phyloP scores from a whole-genome alignment of 169 alveolate species.

The Plasmodium falciparum region DNA sequence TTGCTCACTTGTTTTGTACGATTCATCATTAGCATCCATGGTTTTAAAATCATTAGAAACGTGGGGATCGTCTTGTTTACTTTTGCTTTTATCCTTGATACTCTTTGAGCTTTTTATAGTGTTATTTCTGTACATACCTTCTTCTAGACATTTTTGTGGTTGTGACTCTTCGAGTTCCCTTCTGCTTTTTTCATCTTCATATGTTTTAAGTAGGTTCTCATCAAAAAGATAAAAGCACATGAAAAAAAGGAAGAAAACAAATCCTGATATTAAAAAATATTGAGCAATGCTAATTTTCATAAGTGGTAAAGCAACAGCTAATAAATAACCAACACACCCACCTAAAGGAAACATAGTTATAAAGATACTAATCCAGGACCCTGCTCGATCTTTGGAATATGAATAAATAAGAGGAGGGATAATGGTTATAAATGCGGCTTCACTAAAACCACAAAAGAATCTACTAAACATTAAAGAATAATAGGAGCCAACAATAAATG shows the following conservation, averaged over 20 bases:
- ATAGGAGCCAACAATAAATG: slow-evolving; percentile 38
- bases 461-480: slow-evolving; percentile 62
- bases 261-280: slow-evolving; percentile 11
- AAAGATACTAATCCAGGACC: slow-evolving; percentile 61
- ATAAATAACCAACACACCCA: slow-evolving; percentile 27
- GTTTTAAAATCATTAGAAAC: no score
- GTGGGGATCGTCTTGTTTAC: no score
- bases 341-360: slow-evolving; percentile 59
- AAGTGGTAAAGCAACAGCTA: slow-evolving; percentile 20
- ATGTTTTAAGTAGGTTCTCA: slow-evolving; percentile 25
- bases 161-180: slow-evolving; percentile 1
- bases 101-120: background rate
- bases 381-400: slow-evolving; percentile 53
- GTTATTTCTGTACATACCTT: slow-evolving; percentile 9
- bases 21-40: no score
- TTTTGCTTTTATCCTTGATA: background rate
- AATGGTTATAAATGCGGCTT: slow-evolving; percentile 57
- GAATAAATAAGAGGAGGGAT: slow-evolving; percentile 57
- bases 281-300: slow-evolving; percentile 29
- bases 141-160: slow-evolving; percentile 1
- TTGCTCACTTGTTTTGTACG: background rate
- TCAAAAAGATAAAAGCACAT: slow-evolving; percentile 24
- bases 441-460: slow-evolving; percentile 67
- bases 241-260: background rate
- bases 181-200: slow-evolving; percentile 42